Conservation (phyloP, 2,329 filamentous ascomycete genomes). For the Alternaria panax region DNA sequence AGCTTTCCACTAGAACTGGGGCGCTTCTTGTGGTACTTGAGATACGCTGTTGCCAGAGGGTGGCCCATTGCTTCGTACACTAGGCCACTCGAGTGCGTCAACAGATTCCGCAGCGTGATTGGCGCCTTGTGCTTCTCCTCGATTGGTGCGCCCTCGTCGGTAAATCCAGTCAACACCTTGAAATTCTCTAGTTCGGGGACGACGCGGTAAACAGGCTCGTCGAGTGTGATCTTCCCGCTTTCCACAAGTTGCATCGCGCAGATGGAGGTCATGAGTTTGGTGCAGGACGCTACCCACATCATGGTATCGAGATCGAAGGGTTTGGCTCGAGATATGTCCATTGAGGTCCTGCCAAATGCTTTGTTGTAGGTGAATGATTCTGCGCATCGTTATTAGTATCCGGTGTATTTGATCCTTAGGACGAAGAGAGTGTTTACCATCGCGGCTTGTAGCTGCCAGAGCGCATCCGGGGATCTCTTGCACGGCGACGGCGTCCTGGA, state of each 20-base stretch:
- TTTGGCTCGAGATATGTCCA: conserved; percentile 27
- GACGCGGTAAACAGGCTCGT: conserved; percentile 43
- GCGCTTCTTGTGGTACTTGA: conserved; percentile 18
- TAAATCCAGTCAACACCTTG: conserved; percentile 36
- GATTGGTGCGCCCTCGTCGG: conserved; percentile 34
- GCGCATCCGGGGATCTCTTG: conserved; percentile 38
- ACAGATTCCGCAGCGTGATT: conserved; percentile 50
- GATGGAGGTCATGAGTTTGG: conserved; percentile 50
- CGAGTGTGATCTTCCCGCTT: conserved; percentile 39
- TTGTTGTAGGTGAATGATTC: conserved; percentile 49
- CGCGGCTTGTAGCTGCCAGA: conserved; percentile 33
- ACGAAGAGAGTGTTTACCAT: conserved; percentile 24
- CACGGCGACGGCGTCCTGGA: conserved; percentile 29
- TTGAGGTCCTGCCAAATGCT: conserved; percentile 44
- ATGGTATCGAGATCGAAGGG: conserved; percentile 35
- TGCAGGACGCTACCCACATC: conserved; percentile 52
- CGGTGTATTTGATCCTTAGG: too few species aligned
- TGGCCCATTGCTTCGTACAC: conserved; percentile 53
- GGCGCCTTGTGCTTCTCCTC: conserved; percentile 30
- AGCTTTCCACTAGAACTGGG: conserved; percentile 54
- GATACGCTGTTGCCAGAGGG: conserved; percentile 53
- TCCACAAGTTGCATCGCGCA: conserved; percentile 47
- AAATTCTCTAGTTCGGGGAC: conserved; percentile 43
- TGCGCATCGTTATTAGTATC: conserved; percentile 14
- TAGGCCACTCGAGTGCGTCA: conserved; percentile 61